Evolutionary conservation across 805 yeast species (phyloP), one percentile per base, ranked within the genome.

Genomic region (Limtongia smithiae): DNA sequence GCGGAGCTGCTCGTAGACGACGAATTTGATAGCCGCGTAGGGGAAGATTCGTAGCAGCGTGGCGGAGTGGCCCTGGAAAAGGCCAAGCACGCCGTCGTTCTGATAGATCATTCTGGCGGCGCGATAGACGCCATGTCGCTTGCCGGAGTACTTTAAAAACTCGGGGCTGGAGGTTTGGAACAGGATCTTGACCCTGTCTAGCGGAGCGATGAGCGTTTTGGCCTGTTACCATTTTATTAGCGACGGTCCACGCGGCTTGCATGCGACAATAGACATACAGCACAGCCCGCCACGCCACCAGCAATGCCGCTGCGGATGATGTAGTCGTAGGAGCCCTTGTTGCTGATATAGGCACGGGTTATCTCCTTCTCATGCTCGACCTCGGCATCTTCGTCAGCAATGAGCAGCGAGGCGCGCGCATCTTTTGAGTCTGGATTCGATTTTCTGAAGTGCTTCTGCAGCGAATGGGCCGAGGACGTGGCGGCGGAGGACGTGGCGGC

Each of bases 101-200:
- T 59, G 48, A 69, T 79, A 79, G 22, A 93, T 90, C 48, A 78
- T 75, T 31, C 69, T 69, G 0, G 83, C 83, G 0, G 98, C 97
- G 40, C 72, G 70, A 54, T 80, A 73, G 46, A 93, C 70, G 1
- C 98, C 98, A 28, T 70, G 66, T 55, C 85, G 78, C 0, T 91
- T 80, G 14, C 96, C 96, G 6, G 95, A 74, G 65, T 79, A 88
- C 64, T 83, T 78, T 34, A 78, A 69, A 61, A 86, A 93, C 54
- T 84, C 91, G 0, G 97, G 97, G 62, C 91, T 89, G 17, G 91
- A 80, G 1, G 98, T 93, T 69, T 93, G 98, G 68, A 93, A 93
- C 41, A 93, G 71, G 62, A 93, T 93, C 70, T 93, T 93, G 58
- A 93, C 91, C 60, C 98, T 76, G 68, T 93, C 98, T 50, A 93